Percentiles rank a stretch among this genome's conserved stretches.
Evolutionary conservation across 2,329 filamentous ascomycete species (phyloP).

Genomic region (Cercospora sp.): DNA sequence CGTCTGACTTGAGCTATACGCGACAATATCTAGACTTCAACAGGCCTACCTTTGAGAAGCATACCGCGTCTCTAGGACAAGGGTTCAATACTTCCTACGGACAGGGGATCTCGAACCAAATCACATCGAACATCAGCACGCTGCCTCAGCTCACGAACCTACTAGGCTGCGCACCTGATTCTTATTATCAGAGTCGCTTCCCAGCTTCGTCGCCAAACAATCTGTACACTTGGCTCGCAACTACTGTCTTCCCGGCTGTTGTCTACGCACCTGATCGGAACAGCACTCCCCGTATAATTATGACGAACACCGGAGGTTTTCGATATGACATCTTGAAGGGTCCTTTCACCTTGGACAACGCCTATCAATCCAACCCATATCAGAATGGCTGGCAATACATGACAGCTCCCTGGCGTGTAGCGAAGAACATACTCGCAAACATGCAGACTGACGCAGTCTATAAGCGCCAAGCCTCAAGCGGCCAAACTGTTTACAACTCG

Average conservation of each 20-base stretch:
- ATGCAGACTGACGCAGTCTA: slow-evolving; percentile 33
- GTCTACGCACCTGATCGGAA: slow-evolving; percentile 53
- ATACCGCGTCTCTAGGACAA: slow-evolving; percentile 46
- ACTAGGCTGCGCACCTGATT: slow-evolving; percentile 23
- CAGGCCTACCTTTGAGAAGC: slow-evolving; percentile 64
- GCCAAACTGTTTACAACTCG: slow-evolving; percentile 17
- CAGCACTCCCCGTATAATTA: slow-evolving; percentile 57
- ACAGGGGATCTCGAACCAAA: slow-evolving; percentile 22
- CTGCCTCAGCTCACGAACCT: slow-evolving; percentile 23
- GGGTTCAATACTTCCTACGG: slow-evolving; percentile 26
- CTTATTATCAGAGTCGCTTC: slow-evolving; percentile 22
- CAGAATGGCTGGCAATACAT: slow-evolving; percentile 56
- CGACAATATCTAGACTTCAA: slow-evolving; percentile 71
- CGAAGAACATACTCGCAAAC: slow-evolving; percentile 26
- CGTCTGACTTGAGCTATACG: slow-evolving; percentile 46
- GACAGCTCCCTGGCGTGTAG: slow-evolving; percentile 26
- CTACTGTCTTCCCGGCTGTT: slow-evolving; percentile 41
- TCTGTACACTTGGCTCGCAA: slow-evolving; percentile 26
- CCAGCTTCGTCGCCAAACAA: slow-evolving; percentile 22
- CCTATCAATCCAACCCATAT: slow-evolving; percentile 60
- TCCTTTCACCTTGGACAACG: slow-evolving; percentile 58
- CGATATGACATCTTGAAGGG: slow-evolving; percentile 65
- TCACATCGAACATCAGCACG: slow-evolving; percentile 23
- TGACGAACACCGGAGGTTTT: slow-evolving; percentile 62
- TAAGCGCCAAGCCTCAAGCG: slow-evolving; percentile 20